These are phyloP conservation scores for Amanita pallidorosea DNA, from an alignment of 768 basidiomycete species.

Conservation along the genomic window DNA sequence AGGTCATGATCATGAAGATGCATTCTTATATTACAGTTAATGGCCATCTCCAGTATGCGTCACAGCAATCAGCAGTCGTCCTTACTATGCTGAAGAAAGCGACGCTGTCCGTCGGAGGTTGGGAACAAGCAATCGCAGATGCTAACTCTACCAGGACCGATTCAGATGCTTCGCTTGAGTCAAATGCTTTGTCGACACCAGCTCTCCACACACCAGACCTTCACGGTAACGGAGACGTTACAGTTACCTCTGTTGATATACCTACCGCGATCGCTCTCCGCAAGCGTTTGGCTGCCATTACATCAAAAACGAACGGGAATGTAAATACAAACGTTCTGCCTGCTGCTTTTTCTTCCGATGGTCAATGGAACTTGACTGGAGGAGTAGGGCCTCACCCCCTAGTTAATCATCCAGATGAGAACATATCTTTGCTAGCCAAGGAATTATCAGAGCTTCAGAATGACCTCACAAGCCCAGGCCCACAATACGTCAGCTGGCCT, in stretches of 20 bases:
- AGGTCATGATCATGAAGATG: constrained; percentile 91
- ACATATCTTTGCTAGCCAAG: constrained; percentile 59
- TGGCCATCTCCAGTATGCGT: constrained; percentile 59
- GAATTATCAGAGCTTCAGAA: constrained; percentile 67
- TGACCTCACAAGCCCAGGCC: constrained; percentile 69
- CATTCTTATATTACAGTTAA: constrained; percentile 91
- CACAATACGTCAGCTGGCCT: constrained; percentile 64
- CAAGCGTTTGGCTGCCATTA: constrained; percentile 40
- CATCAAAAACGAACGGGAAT: constrained; percentile 15
- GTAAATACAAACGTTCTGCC: constrained; percentile 7
- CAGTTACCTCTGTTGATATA: constrained; percentile 44
- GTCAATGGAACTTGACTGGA: constrained; percentile 9
- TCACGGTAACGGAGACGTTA: constrained; percentile 35
- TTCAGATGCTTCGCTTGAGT: constrained; percentile 18
- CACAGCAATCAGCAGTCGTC: constrained; percentile 32
- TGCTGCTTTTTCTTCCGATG: constrained; percentile 2
- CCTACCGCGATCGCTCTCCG: constrained; percentile 42
- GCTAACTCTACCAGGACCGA: constrained; percentile 37
- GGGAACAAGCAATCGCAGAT: constrained; percentile 46
- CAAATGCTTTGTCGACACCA: constrained; percentile 12
- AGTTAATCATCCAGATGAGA: constrained; percentile 52
- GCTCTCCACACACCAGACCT: constrained; percentile 32
- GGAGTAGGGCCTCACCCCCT: constrained; percentile 32
- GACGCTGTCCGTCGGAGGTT: constrained; percentile 49
- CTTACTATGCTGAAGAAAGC: constrained; percentile 35